phyloP scores from a whole-genome alignment of 2,329 filamentous ascomycete species.

The Fusarium sp. region DNA sequence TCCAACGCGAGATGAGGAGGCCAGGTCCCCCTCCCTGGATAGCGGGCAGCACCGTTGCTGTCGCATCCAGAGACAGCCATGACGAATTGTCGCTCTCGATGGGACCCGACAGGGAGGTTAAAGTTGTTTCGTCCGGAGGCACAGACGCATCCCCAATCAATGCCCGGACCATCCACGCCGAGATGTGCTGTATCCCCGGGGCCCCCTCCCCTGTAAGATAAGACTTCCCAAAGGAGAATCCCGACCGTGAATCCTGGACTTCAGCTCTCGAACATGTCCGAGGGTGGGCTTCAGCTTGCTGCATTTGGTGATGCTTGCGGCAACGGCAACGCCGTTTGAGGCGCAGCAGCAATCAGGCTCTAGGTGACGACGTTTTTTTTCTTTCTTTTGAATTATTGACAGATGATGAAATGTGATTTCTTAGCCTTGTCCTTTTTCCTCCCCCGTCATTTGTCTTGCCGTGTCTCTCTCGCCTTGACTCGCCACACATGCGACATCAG shows the following conservation, averaged over 20 bases:
- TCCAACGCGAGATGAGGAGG: neutral
- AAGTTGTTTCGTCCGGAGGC: constrained; percentile 12
- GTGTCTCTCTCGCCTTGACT: neutral
- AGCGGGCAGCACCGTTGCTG: neutral
- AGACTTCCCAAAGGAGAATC: constrained; percentile 10
- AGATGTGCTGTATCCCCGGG: neutral
- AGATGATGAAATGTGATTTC: neutral
- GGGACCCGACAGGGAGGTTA: constrained; percentile 17
- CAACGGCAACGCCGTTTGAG: constrained; percentile 7
- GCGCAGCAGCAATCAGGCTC: neutral
- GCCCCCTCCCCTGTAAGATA: neutral
- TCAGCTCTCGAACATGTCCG: neutral
- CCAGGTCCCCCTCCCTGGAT: neutral
- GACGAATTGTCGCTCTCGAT: neutral
- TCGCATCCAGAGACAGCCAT: neutral
- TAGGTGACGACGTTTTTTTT: neutral
- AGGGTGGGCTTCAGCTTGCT: neutral
- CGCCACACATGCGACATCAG: neutral
- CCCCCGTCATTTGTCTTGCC: neutral
- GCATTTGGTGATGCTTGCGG: neutral
- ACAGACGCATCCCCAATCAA: neutral
- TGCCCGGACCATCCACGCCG: neutral
- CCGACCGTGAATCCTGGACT: constrained; percentile 6
- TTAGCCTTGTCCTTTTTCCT: neutral
- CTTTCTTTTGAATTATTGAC: neutral